A percentile compares a stretch with the other conserved stretches of the same genome.
Evolutionary conservation across 164 flowering plant genomes (phyloP).

Genomic region (Macadamia tetraphylla): DNA sequence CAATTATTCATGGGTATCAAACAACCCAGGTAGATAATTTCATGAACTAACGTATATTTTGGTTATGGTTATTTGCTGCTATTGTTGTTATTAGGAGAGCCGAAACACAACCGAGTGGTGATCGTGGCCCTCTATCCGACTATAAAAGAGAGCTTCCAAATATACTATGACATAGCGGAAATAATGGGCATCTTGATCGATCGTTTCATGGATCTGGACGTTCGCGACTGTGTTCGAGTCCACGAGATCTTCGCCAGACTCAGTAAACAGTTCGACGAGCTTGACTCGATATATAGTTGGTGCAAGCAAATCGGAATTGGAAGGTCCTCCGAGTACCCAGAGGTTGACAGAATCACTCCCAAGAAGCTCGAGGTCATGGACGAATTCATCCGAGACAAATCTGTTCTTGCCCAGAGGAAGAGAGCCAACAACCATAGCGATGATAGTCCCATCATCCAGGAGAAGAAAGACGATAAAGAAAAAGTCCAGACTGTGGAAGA

Average conservation of each 20-base stretch:
- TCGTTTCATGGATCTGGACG: slow-evolving; percentile 69
- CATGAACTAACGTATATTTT: too few relatives aligned
- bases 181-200: slow-evolving; percentile 67
- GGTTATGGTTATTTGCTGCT: not conserved
- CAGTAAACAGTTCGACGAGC: slow-evolving; percentile 79
- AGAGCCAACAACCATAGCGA: not conserved
- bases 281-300: slow-evolving; percentile 40
- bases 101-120: slow-evolving; percentile 59
- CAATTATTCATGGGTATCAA: too few relatives aligned
- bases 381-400: slow-evolving; percentile 35
- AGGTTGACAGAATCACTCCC: slow-evolving; percentile 33
- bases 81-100: slow-evolving; percentile 32
- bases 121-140: slow-evolving; percentile 58
- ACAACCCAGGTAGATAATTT: too few relatives aligned
- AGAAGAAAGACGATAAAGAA: not conserved
- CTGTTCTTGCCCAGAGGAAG: slow-evolving; percentile 15
- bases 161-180: slow-evolving; percentile 71
- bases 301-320: slow-evolving; percentile 30
- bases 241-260: slow-evolving; percentile 58
- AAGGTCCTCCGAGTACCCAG: slow-evolving; percentile 43
- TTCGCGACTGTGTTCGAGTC: slow-evolving; percentile 60
- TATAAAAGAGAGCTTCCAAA: slow-evolving; percentile 74
- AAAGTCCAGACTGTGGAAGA: not conserved
- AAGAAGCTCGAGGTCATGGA: slow-evolving; percentile 48
- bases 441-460: too few relatives aligned